Evolutionary conservation across 768 basidiomycete genomes (phyloP).

Genomic region (Psilocybe sp.): DNA sequence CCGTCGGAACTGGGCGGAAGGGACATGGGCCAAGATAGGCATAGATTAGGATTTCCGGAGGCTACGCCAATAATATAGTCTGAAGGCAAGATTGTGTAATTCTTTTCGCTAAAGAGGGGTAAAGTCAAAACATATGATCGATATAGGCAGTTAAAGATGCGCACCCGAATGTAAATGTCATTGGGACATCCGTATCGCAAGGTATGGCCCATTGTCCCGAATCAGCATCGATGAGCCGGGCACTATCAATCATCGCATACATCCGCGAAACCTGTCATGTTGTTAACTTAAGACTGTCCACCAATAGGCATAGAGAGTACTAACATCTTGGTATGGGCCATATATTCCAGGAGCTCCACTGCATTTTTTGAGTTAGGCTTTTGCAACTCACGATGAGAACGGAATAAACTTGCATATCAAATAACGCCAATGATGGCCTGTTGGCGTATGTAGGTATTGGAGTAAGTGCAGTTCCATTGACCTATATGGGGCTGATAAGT

Average conservation of each 20-base stretch:
- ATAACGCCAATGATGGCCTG: conserved; percentile 59
- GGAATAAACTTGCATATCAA: conserved; percentile 60
- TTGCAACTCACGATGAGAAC: background rate
- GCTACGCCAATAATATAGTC: conserved; percentile 78
- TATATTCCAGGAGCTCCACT: conserved; percentile 73
- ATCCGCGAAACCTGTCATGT: conserved; percentile 58
- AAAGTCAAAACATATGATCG: background rate
- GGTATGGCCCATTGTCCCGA: conserved; percentile 77
- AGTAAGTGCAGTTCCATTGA: conserved; percentile 50
- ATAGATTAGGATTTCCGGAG: conserved; percentile 59
- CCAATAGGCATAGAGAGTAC: conserved; percentile 12
- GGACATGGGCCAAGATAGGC: conserved; percentile 74
- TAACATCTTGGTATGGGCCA: conserved; percentile 76
- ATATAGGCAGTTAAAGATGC: conserved; percentile 10
- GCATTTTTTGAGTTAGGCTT: background rate
- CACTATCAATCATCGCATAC: conserved; percentile 55
- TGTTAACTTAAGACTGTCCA: conserved; percentile 3
- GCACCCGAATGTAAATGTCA: conserved; percentile 72
- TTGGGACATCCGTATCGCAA: conserved; percentile 54
- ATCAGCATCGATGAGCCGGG: conserved; percentile 65
- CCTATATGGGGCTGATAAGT: conserved; percentile 31
- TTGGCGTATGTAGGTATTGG: conserved; percentile 68
- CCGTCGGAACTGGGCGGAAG: conserved; percentile 66
- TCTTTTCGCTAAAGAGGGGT: conserved; percentile 31
- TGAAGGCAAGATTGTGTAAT: conserved; percentile 66